These are phyloP conservation scores for Colletotrichum sp. DNA, from an alignment of 2,329 filamentous ascomycete species.

Conservation along the genomic window DNA sequence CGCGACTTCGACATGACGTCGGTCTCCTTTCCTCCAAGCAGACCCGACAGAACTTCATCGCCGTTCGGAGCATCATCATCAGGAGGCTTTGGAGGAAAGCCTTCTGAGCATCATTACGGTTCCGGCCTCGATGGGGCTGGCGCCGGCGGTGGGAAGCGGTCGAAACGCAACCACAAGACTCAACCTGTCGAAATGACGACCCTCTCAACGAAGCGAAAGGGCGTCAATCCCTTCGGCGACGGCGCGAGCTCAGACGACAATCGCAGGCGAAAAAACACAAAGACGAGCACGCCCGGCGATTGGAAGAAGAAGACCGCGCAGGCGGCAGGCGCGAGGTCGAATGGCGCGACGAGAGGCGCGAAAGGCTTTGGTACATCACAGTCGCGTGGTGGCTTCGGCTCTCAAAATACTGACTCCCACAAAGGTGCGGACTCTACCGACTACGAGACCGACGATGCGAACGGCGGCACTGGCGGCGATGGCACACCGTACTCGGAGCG, in stretches of 20 bases:
- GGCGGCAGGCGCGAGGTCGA: slow-evolving; percentile 4
- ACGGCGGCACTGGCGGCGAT: not conserved
- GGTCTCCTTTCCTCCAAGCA: slow-evolving; percentile 18
- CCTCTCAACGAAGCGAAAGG: slow-evolving; percentile 25
- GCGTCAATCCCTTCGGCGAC: slow-evolving; percentile 29
- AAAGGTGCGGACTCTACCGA: not conserved
- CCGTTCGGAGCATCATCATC: slow-evolving; percentile 2
- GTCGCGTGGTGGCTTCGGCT: slow-evolving; percentile 12
- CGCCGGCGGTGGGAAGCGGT: slow-evolving; percentile 29
- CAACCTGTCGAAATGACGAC: slow-evolving; percentile 31
- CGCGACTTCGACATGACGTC: slow-evolving; percentile 21
- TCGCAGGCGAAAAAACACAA: slow-evolving; percentile 23
- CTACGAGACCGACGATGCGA: slow-evolving; percentile 24
- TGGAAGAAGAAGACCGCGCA: slow-evolving; percentile 26
- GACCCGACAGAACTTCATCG: not conserved
- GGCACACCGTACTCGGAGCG: slow-evolving; percentile 50
- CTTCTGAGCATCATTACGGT: slow-evolving; percentile 11
- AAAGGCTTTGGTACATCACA: slow-evolving; percentile 12
- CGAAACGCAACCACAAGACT: slow-evolving; percentile 28
- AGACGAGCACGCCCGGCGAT: slow-evolving; percentile 18
- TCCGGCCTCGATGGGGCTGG: slow-evolving; percentile 36
- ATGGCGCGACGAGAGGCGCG: slow-evolving; percentile 8
- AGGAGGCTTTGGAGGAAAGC: slow-evolving; percentile 4
- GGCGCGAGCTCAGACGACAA: slow-evolving; percentile 24
- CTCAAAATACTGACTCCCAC: not conserved